phyloP scores from a whole-genome alignment of 805 yeast genomes.

The Barnettozyma sucrosica region DNA sequence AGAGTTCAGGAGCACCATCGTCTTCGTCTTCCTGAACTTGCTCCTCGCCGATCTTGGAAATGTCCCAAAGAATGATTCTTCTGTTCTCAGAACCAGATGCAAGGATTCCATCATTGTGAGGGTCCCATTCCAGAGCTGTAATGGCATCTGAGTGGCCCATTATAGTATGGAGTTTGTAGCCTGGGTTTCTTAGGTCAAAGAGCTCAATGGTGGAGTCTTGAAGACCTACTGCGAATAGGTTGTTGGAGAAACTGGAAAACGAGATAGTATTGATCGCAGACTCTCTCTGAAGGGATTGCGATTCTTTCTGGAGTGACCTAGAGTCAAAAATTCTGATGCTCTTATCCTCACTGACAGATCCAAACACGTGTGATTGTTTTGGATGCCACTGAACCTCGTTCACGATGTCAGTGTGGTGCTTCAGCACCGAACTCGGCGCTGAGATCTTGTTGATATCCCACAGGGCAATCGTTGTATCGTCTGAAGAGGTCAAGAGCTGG shows the following conservation, averaged over 20 bases:
- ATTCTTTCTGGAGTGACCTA: conserved; percentile 29
- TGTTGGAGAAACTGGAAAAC: conserved; percentile 54
- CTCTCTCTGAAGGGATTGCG: conserved; percentile 25
- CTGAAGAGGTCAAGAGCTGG: conserved; percentile 53
- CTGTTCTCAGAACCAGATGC: conserved; percentile 77
- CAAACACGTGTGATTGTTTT: conserved; percentile 43
- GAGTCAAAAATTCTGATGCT: conserved; percentile 49
- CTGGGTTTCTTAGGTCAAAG: conserved; percentile 53
- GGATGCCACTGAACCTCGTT: conserved; percentile 76
- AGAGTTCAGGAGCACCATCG: conserved; percentile 83
- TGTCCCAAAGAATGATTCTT: conserved; percentile 73
- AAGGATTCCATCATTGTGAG: conserved; percentile 67
- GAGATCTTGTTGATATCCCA: conserved; percentile 42
- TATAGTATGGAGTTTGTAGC: conserved; percentile 56
- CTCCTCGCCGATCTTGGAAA: conserved; percentile 73
- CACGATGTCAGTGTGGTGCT: conserved; percentile 50
- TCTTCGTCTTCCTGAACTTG: conserved; percentile 84
- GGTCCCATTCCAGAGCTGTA: conserved; percentile 72
- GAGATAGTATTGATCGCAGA: conserved; percentile 55
- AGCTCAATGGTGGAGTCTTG: conserved; percentile 60
- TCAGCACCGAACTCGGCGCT: conserved; percentile 29
- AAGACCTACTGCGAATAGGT: conserved; percentile 65
- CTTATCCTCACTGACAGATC: conserved; percentile 71
- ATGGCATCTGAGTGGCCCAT: conserved; percentile 75
- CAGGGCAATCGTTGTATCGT: conserved; percentile 57